phyloP scores from a whole-genome alignment of 2,329 filamentous ascomycete species.

The Pseudocercospora crystallina region DNA sequence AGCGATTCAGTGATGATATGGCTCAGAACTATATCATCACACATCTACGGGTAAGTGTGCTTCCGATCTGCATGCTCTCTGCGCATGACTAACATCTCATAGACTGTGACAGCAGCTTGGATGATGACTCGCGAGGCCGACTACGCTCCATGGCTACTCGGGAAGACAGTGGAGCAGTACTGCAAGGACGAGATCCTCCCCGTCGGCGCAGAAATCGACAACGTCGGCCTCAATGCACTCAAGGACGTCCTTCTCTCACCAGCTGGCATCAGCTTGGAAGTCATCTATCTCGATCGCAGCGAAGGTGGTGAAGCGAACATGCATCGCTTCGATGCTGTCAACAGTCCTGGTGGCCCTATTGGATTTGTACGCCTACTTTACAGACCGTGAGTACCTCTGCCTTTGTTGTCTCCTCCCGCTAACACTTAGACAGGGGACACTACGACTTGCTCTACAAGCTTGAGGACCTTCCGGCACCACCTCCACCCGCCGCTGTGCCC shows the following conservation, averaged over 20 bases:
- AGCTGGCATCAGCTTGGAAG: constrained; percentile 75
- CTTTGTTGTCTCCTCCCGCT: constrained; percentile 15
- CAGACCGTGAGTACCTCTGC: constrained; percentile 54
- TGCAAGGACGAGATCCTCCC: constrained; percentile 71
- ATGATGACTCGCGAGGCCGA: constrained; percentile 70
- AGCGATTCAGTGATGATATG: constrained; percentile 70
- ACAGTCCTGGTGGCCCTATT: constrained; percentile 43
- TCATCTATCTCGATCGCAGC: constrained; percentile 88
- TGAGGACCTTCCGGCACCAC: constrained; percentile 46
- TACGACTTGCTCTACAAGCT: constrained; percentile 89
- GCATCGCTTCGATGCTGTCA: constrained; percentile 59
- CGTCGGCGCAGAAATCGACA: constrained; percentile 80
- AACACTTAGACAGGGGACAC: constrained; percentile 62
- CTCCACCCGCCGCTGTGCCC: constrained; percentile 29
- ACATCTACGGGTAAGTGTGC: constrained; percentile 62
- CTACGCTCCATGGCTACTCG: constrained; percentile 71
- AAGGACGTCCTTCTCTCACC: constrained; percentile 77
- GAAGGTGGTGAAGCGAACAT: constrained; percentile 73
- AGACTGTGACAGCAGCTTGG: constrained; percentile 81
- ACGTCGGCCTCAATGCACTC: constrained; percentile 77
- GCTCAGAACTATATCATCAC: constrained; percentile 77
- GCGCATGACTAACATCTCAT: constrained; percentile 24
- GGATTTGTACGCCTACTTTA: constrained; percentile 69
- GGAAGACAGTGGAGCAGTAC: constrained; percentile 64
- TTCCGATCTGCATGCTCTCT: not conserved